phyloP scores from a whole-genome alignment of 345 rosid species.

The Salix dunnii region DNA sequence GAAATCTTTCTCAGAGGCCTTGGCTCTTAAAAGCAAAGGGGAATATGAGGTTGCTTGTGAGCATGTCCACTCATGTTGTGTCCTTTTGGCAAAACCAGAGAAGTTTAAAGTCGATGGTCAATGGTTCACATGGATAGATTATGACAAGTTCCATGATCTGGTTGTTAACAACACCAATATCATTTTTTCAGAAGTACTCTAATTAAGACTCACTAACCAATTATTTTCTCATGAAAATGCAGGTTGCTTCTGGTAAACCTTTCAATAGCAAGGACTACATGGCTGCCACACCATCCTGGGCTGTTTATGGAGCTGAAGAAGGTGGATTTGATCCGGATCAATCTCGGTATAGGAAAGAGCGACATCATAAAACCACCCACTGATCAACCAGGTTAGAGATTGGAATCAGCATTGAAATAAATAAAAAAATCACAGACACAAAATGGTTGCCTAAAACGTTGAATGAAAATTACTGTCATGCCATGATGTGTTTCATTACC shows the following conservation, averaged over 20 bases:
- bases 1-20: slow-evolving; percentile 83
- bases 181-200: neutral
- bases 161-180: slow-evolving; percentile 31
- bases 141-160: slow-evolving; percentile 92
- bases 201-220: neutral
- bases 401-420: neutral
- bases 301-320: slow-evolving; percentile 89
- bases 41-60: slow-evolving; percentile 97
- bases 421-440: neutral
- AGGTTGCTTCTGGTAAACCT: slow-evolving; percentile 82
- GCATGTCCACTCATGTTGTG: slow-evolving; percentile 91
- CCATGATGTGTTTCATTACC: too few species aligned
- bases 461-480: too few species aligned
- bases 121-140: slow-evolving; percentile 97
- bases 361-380: slow-evolving; percentile 66
- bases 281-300: slow-evolving; percentile 90
- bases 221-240: slow-evolving; percentile 12
- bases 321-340: slow-evolving; percentile 95
- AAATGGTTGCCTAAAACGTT: too few species aligned
- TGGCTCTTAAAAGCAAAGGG: slow-evolving; percentile 66
- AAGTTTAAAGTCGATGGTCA: slow-evolving; percentile 82
- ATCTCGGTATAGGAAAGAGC: slow-evolving; percentile 70
- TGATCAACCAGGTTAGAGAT: slow-evolving; percentile 29
- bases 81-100: slow-evolving; percentile 79
- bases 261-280: slow-evolving; percentile 78